A percentile compares a stretch with the other conserved stretches of the same genome.
These are phyloP conservation scores for Hirsutella minnesotensis DNA, from an alignment of 2,329 filamentous ascomycete genomes.

Conservation along the genomic window DNA sequence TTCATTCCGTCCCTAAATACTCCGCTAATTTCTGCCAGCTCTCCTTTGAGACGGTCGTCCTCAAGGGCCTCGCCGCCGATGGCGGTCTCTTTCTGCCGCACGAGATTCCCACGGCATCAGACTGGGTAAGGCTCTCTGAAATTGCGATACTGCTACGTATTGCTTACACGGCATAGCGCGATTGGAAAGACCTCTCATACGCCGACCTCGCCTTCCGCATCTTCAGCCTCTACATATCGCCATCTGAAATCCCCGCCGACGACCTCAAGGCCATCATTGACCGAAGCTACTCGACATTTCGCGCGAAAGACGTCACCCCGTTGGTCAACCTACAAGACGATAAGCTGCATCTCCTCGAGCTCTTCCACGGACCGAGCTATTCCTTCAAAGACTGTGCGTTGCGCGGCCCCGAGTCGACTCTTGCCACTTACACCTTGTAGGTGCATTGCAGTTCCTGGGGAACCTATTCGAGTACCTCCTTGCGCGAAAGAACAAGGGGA, in stretches of 20 bases:
- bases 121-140: constrained; percentile 5
- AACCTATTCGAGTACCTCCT: constrained; percentile 91
- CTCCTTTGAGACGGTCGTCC: constrained; percentile 81
- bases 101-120: constrained; percentile 45
- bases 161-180: constrained; percentile 11
- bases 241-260: constrained; percentile 64
- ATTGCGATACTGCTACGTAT: too few species aligned
- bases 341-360: constrained; percentile 76
- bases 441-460: constrained; percentile 90
- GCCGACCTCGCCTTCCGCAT: constrained; percentile 74
- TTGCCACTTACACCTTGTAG: constrained; percentile 17
- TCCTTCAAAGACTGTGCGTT: constrained; percentile 67
- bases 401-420: not conserved
- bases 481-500: constrained; percentile 58
- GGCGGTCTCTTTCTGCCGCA: constrained; percentile 86
- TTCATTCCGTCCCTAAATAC: not conserved
- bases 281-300: constrained; percentile 83
- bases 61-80: constrained; percentile 79
- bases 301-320: constrained; percentile 65
- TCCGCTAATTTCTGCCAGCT: constrained; percentile 37
- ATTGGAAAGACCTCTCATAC: constrained; percentile 71
- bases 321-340: constrained; percentile 56
- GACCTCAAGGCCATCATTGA: constrained; percentile 78
- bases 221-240: constrained; percentile 77
- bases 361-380: constrained; percentile 93